Evolutionary conservation across 2,329 filamentous ascomycete genomes (phyloP), one percentile per base, ranked within the genome.

Genomic region (Nemania diffusa): DNA sequence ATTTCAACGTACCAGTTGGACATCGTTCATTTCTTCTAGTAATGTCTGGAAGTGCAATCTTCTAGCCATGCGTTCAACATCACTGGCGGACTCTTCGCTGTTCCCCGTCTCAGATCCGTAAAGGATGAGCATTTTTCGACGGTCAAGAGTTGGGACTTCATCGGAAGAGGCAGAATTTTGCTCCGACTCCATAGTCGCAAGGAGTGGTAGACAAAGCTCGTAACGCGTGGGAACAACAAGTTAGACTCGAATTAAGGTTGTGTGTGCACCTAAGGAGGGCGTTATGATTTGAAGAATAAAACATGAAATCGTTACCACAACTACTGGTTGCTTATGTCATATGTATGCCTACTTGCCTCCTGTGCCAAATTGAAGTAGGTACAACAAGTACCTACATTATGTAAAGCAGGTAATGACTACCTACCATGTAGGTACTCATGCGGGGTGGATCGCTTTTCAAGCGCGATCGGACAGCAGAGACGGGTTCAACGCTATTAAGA

Each of bases 31-130:
- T 78, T 94, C 93, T 64, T 89, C 87, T 26, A 97, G 88, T 58
- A 87, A 85, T 24, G 91, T 92, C 69, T 86, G 80, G 79, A 98
- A 97, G 74, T 90, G 92, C 65, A 97, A 82, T 34, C 95, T 87
- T 80, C 95, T 90, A 40, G 89, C 87, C 71, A 92, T 80, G 46
- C 90, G 85, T 44, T 91, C 92, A 69, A 98, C 83, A 78, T 97
- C 93, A 75, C 93, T 90, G 22, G 96, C 95, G 70, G 95, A 88
- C 80, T 98, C 95, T 79, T 97, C 92, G 62, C 93, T 91, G 76
- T 96, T 97, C 64, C 96, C 96, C 24, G 94, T 98, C 82, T 99
- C 96, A 44, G 95, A 97, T 62, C 93, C 96, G 81, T 97, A 99
- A 37, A 97, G 85, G 65, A 99, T 85, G 72, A 97, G 87, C 57